phyloP scores from a whole-genome alignment of 176 grass and related monocot species.

The Carex pumila region DNA sequence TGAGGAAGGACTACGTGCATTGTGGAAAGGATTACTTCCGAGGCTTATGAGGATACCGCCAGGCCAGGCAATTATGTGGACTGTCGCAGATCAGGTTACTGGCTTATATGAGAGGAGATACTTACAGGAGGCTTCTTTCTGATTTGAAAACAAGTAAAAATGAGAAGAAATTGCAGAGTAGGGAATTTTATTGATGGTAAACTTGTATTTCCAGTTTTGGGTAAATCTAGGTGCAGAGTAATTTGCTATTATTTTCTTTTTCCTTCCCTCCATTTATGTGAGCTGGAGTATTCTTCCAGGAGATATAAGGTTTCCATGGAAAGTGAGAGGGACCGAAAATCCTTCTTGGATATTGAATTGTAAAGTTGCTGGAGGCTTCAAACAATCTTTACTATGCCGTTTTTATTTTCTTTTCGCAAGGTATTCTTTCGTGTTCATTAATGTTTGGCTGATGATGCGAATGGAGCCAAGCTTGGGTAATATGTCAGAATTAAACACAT shows the following conservation, averaged over 20 bases:
- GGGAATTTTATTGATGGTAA: background rate
- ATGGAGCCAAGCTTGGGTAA: no score
- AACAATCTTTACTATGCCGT: background rate
- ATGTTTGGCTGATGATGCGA: background rate
- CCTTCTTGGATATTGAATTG: background rate
- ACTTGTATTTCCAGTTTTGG: background rate
- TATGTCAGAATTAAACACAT: no score
- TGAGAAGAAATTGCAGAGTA: background rate
- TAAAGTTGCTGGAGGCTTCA: background rate
- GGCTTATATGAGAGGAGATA: conserved; percentile 78
- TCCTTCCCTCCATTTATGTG: background rate
- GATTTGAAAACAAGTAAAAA: background rate
- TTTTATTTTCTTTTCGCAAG: background rate
- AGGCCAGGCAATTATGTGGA: conserved; percentile 97
- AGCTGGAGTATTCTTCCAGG: conserved; percentile 22
- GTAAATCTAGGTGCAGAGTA: conserved; percentile 2
- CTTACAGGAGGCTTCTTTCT: conserved; percentile 34
- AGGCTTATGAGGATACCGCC: conserved; percentile 99
- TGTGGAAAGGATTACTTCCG: conserved; percentile 93
- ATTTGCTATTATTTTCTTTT: background rate
- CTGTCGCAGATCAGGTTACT: conserved; percentile 87
- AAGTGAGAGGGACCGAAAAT: background rate
- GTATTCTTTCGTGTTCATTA: background rate
- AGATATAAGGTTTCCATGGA: background rate
- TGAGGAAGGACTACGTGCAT: conserved; percentile 65